These are phyloP conservation scores for Drechslerella dactyloides DNA, from an alignment of 2,329 filamentous ascomycete genomes.

Conservation along the genomic window DNA sequence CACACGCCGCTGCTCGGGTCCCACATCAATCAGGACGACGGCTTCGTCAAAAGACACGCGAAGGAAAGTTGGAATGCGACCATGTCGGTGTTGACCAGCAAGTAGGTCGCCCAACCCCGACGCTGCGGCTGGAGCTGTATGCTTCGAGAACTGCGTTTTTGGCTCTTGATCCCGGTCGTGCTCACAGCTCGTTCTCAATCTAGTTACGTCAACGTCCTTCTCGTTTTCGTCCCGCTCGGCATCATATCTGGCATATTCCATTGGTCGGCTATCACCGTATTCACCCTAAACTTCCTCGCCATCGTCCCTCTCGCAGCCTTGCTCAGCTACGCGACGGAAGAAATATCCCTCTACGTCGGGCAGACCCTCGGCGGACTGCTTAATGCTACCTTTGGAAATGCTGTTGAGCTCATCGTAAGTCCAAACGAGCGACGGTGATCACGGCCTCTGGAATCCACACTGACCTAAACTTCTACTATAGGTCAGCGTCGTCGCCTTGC, in stretches of 20 bases:
- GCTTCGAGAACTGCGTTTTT: constrained; percentile 44
- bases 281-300: constrained; percentile 79
- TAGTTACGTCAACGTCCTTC: constrained; percentile 68
- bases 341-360: constrained; percentile 74
- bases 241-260: constrained; percentile 69
- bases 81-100: constrained; percentile 49
- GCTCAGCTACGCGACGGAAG: constrained; percentile 78
- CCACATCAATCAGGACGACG: constrained; percentile 21
- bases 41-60: constrained; percentile 49
- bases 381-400: constrained; percentile 80
- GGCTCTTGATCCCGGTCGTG: constrained; percentile 38
- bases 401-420: constrained; percentile 75
- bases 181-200: constrained; percentile 14
- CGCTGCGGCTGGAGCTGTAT: background rate
- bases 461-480: constrained; percentile 64
- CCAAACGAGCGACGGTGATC: too few relatives aligned
- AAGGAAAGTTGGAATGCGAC: constrained; percentile 50
- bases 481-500: constrained; percentile 81
- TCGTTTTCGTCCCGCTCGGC: constrained; percentile 76
- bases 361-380: constrained; percentile 75
- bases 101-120: constrained; percentile 29
- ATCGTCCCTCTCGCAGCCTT: constrained; percentile 77
- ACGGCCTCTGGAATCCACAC: background rate
- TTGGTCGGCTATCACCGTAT: constrained; percentile 72
- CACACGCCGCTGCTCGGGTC: constrained; percentile 47